Evolutionary conservation across 1,139 yeast genomes (phyloP).

Genomic region (Yamadazyma pseudoaaseri): DNA sequence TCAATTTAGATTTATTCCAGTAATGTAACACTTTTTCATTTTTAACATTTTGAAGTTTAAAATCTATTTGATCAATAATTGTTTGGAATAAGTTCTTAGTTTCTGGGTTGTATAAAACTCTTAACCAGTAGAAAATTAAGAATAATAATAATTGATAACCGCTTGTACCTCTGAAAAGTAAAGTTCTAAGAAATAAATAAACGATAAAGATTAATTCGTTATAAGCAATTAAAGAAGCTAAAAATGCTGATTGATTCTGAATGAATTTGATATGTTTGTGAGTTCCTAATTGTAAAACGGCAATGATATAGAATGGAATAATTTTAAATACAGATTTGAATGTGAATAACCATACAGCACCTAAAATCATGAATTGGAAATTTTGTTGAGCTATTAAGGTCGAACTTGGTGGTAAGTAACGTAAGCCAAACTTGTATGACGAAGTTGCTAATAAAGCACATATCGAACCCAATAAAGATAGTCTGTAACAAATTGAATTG

Average conservation of each 20-base stretch:
- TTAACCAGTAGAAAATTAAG: constrained; percentile 64
- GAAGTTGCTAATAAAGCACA: constrained; percentile 54
- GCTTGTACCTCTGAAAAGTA: constrained; percentile 61
- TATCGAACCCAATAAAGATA: constrained; percentile 56
- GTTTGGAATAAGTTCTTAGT: constrained; percentile 45
- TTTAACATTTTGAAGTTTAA: constrained; percentile 36
- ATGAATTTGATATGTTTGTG: constrained; percentile 41
- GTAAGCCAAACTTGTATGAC: constrained; percentile 55
- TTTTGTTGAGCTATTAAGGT: constrained; percentile 66
- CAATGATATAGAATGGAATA: constrained; percentile 55
- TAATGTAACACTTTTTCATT: constrained; percentile 44
- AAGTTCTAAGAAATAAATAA: constrained; percentile 56
- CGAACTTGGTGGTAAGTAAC: constrained; percentile 52
- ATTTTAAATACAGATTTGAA: constrained; percentile 66
- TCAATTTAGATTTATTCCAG: constrained; percentile 43
- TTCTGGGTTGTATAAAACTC: constrained; percentile 54
- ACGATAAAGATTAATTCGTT: constrained; percentile 57
- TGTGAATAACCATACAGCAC: constrained; percentile 59
- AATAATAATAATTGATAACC: constrained; percentile 65
- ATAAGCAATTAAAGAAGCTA: constrained; percentile 56
- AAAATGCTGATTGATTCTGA: constrained; percentile 31
- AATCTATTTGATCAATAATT: constrained; percentile 43
- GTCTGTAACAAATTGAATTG: constrained; percentile 49
- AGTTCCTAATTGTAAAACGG: constrained; percentile 54
- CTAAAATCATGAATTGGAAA: constrained; percentile 60